Conservation (phyloP, 495 filamentous ascomycete species). For the Pyrenula aspistea region DNA sequence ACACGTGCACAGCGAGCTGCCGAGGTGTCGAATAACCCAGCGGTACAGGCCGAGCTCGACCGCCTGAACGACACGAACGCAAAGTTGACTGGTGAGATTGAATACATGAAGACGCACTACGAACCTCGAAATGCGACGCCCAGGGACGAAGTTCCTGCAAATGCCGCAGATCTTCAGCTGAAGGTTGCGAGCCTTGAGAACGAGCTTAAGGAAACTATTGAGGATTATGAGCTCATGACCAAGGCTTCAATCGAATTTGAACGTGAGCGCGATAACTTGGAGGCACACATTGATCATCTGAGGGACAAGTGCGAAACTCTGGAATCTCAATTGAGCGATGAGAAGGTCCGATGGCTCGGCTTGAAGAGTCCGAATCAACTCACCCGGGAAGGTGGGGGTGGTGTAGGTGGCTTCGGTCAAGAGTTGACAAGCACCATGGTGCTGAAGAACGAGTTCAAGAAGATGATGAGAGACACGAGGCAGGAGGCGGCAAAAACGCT, state of each 20-base stretch:
- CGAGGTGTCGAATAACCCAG: slow-evolving; percentile 55
- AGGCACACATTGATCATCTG: slow-evolving; percentile 56
- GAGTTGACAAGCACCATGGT: slow-evolving; percentile 61
- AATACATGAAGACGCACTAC: slow-evolving; percentile 32
- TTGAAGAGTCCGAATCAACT: slow-evolving; percentile 39
- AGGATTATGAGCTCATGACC: slow-evolving; percentile 80
- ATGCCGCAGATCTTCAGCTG: slow-evolving; percentile 38
- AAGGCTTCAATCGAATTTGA: slow-evolving; percentile 77
- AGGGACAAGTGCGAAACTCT: slow-evolving; percentile 57
- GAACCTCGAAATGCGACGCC: slow-evolving; percentile 12
- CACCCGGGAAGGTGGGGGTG: slow-evolving; percentile 27
- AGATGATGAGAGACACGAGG: slow-evolving; percentile 79
- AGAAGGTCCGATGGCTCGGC: slow-evolving; percentile 60
- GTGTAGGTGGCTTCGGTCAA: slow-evolving; percentile 11
- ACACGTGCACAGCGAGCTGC: slow-evolving; percentile 64
- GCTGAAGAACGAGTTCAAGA: slow-evolving; percentile 73
- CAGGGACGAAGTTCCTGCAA: slow-evolving; percentile 4
- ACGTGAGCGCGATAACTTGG: slow-evolving; percentile 68
- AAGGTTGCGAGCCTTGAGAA: slow-evolving; percentile 53
- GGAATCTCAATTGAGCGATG: slow-evolving; percentile 58
- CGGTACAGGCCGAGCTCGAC: slow-evolving; percentile 52
- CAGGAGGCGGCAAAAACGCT: slow-evolving; percentile 57
- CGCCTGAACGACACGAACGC: slow-evolving; percentile 49
- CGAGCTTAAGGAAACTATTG: slow-evolving; percentile 71
- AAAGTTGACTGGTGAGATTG: slow-evolving; percentile 46